A percentile compares a stretch with the other conserved stretches of the same genome.
phyloP scores from a whole-genome alignment of 1,284 basidiomycete species.

The Tilletia horrida region DNA sequence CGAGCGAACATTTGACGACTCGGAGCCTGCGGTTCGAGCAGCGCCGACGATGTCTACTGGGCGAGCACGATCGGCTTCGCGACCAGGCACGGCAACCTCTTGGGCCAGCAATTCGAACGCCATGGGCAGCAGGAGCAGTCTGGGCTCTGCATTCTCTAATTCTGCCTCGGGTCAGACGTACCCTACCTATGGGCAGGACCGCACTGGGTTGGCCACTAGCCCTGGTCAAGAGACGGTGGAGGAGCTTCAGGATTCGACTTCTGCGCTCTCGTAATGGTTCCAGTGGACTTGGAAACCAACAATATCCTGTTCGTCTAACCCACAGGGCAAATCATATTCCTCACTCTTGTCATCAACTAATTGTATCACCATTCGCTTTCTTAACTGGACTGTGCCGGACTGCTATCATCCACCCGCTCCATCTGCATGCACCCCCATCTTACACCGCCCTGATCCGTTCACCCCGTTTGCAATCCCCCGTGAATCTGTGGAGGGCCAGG shows the following conservation, averaged over 20 bases:
- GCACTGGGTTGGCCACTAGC: neutral
- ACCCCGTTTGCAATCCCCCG: too few relatives aligned
- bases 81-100: neutral
- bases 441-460: too few relatives aligned
- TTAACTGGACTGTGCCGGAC: too few relatives aligned
- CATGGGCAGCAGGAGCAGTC: neutral
- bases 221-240: neutral
- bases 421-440: too few relatives aligned
- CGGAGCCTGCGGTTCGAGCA: neutral
- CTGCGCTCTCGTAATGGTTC: neutral
- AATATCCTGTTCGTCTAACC: neutral
- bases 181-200: neutral
- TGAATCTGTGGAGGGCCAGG: too few relatives aligned
- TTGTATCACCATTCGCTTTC: neutral
- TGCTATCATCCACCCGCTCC: too few relatives aligned
- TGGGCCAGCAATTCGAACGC: neutral
- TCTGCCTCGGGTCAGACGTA: neutral
- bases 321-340: neutral
- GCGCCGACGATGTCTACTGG: neutral
- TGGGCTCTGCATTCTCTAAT: neutral
- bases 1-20: neutral
- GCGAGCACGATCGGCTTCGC: neutral
- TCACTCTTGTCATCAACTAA: neutral
- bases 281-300: too few relatives aligned
- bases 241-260: constrained; percentile 1